Evolutionary conservation across 176 grass and related monocot genomes (phyloP).

Genomic region (Alopecurus myosuroides): DNA sequence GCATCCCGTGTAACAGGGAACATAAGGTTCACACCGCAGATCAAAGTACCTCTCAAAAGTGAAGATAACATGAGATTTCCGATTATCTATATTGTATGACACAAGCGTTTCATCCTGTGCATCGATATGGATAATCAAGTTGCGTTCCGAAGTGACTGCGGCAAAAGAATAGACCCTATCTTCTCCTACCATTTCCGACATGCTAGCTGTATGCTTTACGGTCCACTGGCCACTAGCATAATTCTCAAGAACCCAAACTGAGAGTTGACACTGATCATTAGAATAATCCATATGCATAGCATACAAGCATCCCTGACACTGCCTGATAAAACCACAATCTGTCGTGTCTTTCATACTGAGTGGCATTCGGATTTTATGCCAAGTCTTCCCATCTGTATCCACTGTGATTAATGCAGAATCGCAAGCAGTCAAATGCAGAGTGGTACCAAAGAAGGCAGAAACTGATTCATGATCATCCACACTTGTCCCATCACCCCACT

Average conservation of each 20-base stretch:
- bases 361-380: background rate
- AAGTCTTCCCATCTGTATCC: background rate
- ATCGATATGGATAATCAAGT: background rate
- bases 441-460: background rate
- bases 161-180: background rate
- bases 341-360: too few relatives aligned
- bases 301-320: too few relatives aligned
- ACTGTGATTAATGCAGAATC: background rate
- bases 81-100: background rate
- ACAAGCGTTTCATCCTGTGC: background rate
- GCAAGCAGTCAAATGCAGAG: background rate
- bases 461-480: background rate
- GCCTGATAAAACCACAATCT: too few relatives aligned
- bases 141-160: background rate
- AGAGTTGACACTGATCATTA: too few relatives aligned
- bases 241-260: background rate
- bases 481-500: background rate
- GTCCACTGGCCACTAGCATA: background rate
- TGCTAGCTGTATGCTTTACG: background rate
- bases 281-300: too few relatives aligned
- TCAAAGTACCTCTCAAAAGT: background rate
- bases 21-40: background rate
- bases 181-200: background rate
- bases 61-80: background rate
- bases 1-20: background rate